Base-by-base conservation (phyloP, 345 rosid genomes). In the Lenwebbia sp. region DNA sequence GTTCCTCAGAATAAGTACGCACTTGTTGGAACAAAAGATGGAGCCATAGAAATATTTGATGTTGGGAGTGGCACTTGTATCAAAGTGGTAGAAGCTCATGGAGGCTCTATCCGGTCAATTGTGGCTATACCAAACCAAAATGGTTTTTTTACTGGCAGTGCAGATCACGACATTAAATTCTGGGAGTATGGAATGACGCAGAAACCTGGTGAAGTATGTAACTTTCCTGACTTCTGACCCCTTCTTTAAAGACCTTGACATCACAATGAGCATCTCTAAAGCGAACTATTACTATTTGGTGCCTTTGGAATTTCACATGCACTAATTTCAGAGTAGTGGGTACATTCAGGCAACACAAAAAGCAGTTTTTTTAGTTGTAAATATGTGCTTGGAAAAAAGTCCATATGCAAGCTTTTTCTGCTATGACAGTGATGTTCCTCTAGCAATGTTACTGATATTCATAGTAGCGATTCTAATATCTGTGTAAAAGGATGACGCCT, bases 101-200 rank as follows among this genome's bases (percentile, higher is more conserved):
- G 98, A 84, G 96, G 99, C 85, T 88, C 98, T 54, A 89, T 97
- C 54, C 90, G 92, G 88, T 91, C 98, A 17, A 96, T 97, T 85
- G 93, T 93, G 74, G 88, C 92, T 49, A 91, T 97, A 90, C 98
- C 99, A 86, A 92, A 95, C 87, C 96, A 90, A 85, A 92, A 93
- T 90, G 94, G 95, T 76, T 96, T 97, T 91, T 93, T 97, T 88
- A 97, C 99, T 12, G 99, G 96, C 85, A 97, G 99, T 92, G 97
- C 97, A 54, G 99, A 97, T 90, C 97, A 94, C 53, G 98, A 96
- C 84, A 93, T 96, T 82, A 97, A 97, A 90, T 95, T 96, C 87
- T 97, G 99, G 99, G 96, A 95, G 88, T 97, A 95, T 89, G 93
- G 86, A 88, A 90, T 94, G 85, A 92, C 92, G 87, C 94, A 90